phyloP scores from a whole-genome alignment of 345 rosid genomes.

The Crucihimalaya himalaica region DNA sequence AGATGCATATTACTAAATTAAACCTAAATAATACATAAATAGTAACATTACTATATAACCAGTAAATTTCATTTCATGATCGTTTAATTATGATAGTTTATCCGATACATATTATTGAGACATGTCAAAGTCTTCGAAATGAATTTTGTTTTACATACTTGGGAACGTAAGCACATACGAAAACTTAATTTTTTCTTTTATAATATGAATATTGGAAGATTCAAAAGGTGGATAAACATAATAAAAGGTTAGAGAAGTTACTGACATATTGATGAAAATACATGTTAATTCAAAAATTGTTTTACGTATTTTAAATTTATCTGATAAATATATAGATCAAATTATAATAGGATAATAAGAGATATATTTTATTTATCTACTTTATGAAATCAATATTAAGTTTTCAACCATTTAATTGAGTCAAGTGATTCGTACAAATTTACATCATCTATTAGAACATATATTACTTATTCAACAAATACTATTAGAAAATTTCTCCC shows the following conservation, averaged over 20 bases:
- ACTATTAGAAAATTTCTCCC: constrained; percentile 20
- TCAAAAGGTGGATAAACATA: background rate
- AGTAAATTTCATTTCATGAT: background rate
- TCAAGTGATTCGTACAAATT: background rate
- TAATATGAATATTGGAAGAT: background rate
- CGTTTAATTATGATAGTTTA: background rate
- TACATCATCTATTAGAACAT: background rate
- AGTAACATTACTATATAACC: background rate
- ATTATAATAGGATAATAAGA: no score
- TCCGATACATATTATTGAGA: background rate
- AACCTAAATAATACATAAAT: background rate
- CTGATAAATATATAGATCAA: background rate
- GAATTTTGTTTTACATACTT: background rate
- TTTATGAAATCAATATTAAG: background rate
- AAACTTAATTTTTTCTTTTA: background rate
- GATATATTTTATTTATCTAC: no score
- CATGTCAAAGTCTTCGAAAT: background rate
- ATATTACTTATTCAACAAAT: constrained; percentile 20
- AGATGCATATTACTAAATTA: background rate
- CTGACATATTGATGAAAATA: background rate
- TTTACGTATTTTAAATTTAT: background rate
- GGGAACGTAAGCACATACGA: constrained; percentile 2
- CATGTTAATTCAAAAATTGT: background rate
- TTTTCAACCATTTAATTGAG: background rate
- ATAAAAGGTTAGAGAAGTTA: background rate